phyloP scores from a whole-genome alignment of 257 asterid species.

The Fraxinus anomala region DNA sequence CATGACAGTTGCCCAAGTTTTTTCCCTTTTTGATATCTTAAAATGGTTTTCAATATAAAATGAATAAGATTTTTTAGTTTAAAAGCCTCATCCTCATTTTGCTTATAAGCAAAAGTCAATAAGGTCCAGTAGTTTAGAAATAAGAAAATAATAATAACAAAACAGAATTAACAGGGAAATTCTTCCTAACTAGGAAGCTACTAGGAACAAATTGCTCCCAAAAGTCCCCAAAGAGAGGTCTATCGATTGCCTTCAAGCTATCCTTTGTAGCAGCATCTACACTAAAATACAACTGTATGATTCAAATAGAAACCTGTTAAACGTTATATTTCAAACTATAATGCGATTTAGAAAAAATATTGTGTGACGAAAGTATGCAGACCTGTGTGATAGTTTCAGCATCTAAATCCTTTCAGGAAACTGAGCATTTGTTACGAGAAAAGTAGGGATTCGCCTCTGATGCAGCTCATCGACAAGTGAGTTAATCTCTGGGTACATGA shows the following conservation, averaged over 20 bases:
- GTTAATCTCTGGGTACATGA: constrained; percentile 96
- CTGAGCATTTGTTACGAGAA: constrained; percentile 95
- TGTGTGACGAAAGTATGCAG: neutral
- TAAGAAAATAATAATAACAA: constrained; percentile 17
- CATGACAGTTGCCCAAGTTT: neutral
- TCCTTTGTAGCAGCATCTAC: constrained; percentile 98
- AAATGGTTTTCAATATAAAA: neutral
- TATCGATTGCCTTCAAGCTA: constrained; percentile 94
- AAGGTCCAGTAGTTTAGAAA: constrained; percentile 5
- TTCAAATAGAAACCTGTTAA: constrained; percentile 29
- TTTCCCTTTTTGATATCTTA: neutral
- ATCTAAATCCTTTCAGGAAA: constrained; percentile 79
- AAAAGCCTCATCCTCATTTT: neutral
- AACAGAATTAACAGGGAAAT: constrained; percentile 12
- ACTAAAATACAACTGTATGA: constrained; percentile 84
- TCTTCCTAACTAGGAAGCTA: constrained; percentile 22
- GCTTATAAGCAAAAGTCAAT: neutral
- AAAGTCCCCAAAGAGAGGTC: constrained; percentile 93
- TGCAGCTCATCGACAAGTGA: constrained; percentile 85
- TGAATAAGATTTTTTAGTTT: neutral
- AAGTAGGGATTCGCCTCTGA: constrained; percentile 80
- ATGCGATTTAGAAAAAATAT: constrained; percentile 1
- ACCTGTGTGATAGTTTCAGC: constrained; percentile 86
- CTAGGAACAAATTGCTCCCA: constrained; percentile 96
- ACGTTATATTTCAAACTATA: constrained; percentile 21